Evolutionary conservation across 148 eudicot species (phyloP).

Genomic region (Amaranthus hypochondriacus): DNA sequence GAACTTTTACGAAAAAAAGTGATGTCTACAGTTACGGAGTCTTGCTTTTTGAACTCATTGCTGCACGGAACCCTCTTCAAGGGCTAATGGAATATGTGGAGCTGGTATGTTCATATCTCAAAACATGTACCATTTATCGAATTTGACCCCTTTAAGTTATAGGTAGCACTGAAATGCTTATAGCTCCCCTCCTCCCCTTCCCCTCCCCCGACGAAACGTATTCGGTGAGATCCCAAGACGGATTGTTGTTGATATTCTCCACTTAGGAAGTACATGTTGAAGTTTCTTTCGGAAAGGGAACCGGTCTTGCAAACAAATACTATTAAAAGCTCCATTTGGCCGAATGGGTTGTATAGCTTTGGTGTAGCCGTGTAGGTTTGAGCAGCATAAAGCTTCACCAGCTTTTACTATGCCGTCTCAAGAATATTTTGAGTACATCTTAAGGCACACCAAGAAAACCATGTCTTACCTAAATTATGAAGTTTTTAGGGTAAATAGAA

Average conservation of each 20-base stretch:
- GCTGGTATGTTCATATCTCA: conserved; percentile 48
- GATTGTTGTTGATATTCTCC: neutral
- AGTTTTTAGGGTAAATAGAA: too few relatives aligned
- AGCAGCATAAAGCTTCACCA: too few relatives aligned
- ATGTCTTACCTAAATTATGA: too few relatives aligned
- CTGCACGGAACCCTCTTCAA: conserved; percentile 86
- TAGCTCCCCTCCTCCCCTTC: neutral
- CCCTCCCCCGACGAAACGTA: neutral
- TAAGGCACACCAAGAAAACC: too few relatives aligned
- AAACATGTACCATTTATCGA: neutral
- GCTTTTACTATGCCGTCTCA: too few relatives aligned
- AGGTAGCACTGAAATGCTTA: neutral
- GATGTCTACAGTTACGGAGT: conserved; percentile 96
- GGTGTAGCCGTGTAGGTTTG: too few relatives aligned
- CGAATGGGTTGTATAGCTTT: too few relatives aligned
- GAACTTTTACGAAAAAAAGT: conserved; percentile 87
- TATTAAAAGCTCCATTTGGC: too few relatives aligned
- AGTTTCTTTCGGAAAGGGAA: neutral
- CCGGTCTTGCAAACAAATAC: too few relatives aligned
- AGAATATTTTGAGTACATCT: too few relatives aligned
- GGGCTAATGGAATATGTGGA: conserved; percentile 90
- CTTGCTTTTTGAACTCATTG: conserved; percentile 83
- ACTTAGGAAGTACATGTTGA: neutral
- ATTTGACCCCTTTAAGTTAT: neutral
- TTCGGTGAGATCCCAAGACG: neutral